A percentile compares a stretch with the other conserved stretches of the same genome.
Evolutionary conservation across 2,329 filamentous ascomycete species (phyloP).

Genomic region (Alternaria conjuncta): DNA sequence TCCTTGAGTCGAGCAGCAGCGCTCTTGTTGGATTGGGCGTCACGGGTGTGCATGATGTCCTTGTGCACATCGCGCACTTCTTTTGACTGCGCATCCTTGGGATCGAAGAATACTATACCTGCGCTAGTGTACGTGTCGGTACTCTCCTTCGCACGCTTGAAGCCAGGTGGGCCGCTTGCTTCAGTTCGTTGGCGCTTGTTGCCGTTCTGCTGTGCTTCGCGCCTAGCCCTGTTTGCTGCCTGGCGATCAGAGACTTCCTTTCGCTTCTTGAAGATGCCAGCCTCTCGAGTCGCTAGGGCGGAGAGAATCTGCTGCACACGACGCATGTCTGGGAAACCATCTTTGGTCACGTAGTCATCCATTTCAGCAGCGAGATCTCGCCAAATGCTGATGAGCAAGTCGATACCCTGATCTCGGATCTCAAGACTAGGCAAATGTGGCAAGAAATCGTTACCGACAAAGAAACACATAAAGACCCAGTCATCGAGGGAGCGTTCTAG

Average conservation of each 20-base stretch:
- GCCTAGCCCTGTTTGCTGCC: constrained; percentile 71
- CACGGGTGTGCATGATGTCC: constrained; percentile 83
- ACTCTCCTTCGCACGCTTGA: constrained; percentile 45
- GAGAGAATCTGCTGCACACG: constrained; percentile 86
- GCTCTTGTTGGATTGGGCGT: constrained; percentile 83
- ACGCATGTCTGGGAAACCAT: constrained; percentile 87
- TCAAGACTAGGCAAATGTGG: constrained; percentile 97
- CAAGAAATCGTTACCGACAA: constrained; percentile 97
- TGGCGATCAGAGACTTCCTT: constrained; percentile 85
- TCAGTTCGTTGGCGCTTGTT: constrained; percentile 43
- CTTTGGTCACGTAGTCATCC: constrained; percentile 95
- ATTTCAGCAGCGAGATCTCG: constrained; percentile 87
- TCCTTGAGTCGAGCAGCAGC: constrained; percentile 82
- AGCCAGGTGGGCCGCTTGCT: constrained; percentile 30
- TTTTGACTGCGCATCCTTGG: constrained; percentile 46
- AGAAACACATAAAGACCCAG: constrained; percentile 99
- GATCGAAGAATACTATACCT: constrained; percentile 46
- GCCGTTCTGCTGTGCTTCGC: constrained; percentile 52
- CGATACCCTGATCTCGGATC: constrained; percentile 96
- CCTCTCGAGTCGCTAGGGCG: constrained; percentile 90
- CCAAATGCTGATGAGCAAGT: constrained; percentile 96
- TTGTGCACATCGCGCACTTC: constrained; percentile 69
- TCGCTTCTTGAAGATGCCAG: constrained; percentile 87
- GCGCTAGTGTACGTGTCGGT: constrained; percentile 45
- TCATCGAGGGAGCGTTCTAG: constrained; percentile 94